These are phyloP conservation scores for Phytophthora hybrid DNA, from an alignment of 352 stramenopile genomes.

Conservation along the genomic window DNA sequence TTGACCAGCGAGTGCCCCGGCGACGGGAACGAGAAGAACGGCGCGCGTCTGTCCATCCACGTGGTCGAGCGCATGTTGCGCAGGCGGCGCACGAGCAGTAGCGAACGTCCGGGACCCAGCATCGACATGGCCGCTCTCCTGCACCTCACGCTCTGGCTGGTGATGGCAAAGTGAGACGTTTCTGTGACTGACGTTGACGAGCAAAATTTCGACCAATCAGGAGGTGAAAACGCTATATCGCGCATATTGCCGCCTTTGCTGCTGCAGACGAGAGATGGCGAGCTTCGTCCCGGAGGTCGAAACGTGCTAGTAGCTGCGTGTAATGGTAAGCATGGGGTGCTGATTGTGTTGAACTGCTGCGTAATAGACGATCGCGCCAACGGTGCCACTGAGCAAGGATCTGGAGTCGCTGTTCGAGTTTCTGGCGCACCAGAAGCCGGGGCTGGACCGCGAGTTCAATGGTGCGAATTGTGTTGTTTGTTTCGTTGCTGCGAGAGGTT, in stretches of 20 bases:
- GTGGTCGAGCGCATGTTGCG: constrained; percentile 8
- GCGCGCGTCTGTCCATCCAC: constrained; percentile 22
- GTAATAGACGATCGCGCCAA: constrained; percentile 59
- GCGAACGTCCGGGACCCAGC: constrained; percentile 23
- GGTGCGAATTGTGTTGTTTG: constrained; percentile 23
- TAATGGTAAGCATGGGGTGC: not conserved
- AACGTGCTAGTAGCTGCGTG: not conserved
- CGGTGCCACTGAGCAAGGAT: constrained; percentile 58
- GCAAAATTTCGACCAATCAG: constrained; percentile 24
- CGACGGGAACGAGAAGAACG: constrained; percentile 72
- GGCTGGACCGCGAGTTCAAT: constrained; percentile 52
- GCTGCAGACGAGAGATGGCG: constrained; percentile 24
- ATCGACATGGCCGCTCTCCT: constrained; percentile 21
- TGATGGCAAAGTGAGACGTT: constrained; percentile 10
- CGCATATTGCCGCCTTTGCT: not conserved
- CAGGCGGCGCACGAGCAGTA: constrained; percentile 10
- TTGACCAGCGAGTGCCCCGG: constrained; percentile 66
- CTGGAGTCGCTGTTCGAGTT: constrained; percentile 69
- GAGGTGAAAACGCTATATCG: not conserved
- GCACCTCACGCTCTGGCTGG: not conserved
- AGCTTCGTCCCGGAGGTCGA: constrained; percentile 35
- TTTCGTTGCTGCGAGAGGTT: not conserved
- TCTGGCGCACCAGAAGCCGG: constrained; percentile 55
- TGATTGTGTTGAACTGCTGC: constrained; percentile 6
- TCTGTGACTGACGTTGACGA: constrained; percentile 11